Conservation (phyloP, 139 green algal genomes). For the Cymbomonas tetramitiformis region DNA sequence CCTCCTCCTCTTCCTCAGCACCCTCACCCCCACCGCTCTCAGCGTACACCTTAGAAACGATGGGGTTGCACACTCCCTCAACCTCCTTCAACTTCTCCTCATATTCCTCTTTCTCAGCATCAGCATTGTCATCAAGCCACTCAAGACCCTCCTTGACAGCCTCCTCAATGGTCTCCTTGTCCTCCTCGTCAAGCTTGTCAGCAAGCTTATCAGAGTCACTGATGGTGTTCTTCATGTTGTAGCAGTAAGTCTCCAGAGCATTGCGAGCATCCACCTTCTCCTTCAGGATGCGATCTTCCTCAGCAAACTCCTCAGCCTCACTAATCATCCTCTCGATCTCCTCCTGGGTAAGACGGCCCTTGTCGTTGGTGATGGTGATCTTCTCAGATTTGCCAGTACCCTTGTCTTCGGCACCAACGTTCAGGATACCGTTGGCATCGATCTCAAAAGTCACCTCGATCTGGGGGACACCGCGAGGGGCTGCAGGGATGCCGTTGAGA, state of each 20-base stretch:
- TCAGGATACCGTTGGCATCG: conserved; percentile 47
- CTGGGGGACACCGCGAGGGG: conserved; percentile 32
- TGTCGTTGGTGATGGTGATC: conserved; percentile 68
- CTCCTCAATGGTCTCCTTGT: conserved; percentile 69
- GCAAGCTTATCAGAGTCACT: conserved; percentile 62
- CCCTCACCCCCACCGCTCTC: conserved; percentile 26
- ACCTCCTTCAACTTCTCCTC: conserved; percentile 91
- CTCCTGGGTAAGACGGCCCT: conserved; percentile 37
- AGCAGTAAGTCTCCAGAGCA: conserved; percentile 58
- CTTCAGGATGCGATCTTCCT: conserved; percentile 39
- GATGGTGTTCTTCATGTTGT: conserved; percentile 58
- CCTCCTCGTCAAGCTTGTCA: conserved; percentile 63
- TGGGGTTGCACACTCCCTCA: conserved; percentile 75
- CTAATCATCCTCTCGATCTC: conserved; percentile 46
- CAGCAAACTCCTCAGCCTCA: conserved; percentile 44
- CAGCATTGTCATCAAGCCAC: conserved; percentile 75
- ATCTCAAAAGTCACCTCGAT: conserved; percentile 50
- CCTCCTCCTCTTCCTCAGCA: conserved; percentile 38
- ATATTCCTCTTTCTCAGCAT: conserved; percentile 74
- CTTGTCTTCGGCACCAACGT: conserved; percentile 43
- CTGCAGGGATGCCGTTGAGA: conserved; percentile 36
- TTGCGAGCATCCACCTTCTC: conserved; percentile 55
- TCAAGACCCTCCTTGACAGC: conserved; percentile 80
- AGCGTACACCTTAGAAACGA: conserved; percentile 65
- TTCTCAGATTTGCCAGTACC: conserved; percentile 60